Base-by-base conservation (phyloP, 768 basidiomycete genomes). In the Panaeolus cyanescens region DNA sequence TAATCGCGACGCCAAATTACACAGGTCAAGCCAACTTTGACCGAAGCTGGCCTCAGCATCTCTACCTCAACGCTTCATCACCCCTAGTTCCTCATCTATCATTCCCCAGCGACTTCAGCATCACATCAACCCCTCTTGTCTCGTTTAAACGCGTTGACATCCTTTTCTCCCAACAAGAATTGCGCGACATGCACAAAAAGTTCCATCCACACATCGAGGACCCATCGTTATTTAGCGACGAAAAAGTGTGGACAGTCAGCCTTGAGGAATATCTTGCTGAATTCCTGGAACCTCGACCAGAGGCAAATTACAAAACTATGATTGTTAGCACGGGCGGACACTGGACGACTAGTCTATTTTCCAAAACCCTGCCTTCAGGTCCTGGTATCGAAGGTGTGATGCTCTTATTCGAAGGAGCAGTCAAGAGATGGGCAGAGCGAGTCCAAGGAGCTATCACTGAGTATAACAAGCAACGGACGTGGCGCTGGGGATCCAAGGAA, bases 131-230 rank as follows among this genome's bases (percentile, higher is more conserved):
- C 0, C 88, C 89, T 3, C 82, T 90, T 32, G 83, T 85, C 22
- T 83, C 84, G 5, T 90, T 89, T 77, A 81, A 86, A 33, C 81
- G 89, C 8, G 78, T 88, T 58, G 89, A 90, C 66, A 75, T 90
- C 4, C 77, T 90, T 4, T 70, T 84, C 42, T 78, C 78, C 12
- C 68, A 78, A 39, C 72, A 78, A 1, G 84, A 87, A 55, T 76
- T 90, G 5, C 71, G 75, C 10, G 66, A 71, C 0, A 66, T 89
- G 15, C 82, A 88, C 67, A 63, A 71, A 33, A 60, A 65, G 17
- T 66, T 75, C 22, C 77, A 80, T 39, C 71, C 75, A 2, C 37
- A 8, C 17, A 50, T 68, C 10, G 39, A 63, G 4, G 65, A 76
- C 36, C 76, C 77, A 54, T 66, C 68, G 1, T 75, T 90, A 5